Percentiles rank a stretch among this genome's conserved stretches.
phyloP scores from a whole-genome alignment of 768 basidiomycete species.

The Kwoniella europaea region DNA sequence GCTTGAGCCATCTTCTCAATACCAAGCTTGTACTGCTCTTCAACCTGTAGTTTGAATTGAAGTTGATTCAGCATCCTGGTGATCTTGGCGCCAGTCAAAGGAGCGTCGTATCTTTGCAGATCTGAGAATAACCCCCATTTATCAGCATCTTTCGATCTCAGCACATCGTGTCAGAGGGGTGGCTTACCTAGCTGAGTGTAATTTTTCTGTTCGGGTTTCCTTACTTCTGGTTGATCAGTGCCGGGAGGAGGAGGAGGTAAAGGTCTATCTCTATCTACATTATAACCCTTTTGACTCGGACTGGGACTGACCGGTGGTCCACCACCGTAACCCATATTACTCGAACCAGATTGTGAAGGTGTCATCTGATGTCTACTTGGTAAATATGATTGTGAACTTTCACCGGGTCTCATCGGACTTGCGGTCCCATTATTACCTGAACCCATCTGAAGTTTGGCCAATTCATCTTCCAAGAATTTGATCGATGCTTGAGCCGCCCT shows the following conservation, averaged over 20 bases:
- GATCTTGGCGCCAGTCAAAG: slow-evolving; percentile 93
- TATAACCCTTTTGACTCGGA: slow-evolving; percentile 31
- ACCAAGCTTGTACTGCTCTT: slow-evolving; percentile 95
- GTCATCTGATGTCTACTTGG: slow-evolving; percentile 20
- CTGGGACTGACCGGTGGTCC: slow-evolving; percentile 33
- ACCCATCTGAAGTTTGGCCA: slow-evolving; percentile 53
- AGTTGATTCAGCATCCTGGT: slow-evolving; percentile 97
- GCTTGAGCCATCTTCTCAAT: slow-evolving; percentile 99
- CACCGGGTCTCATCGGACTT: slow-evolving; percentile 25
- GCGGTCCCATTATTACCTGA: slow-evolving; percentile 20
- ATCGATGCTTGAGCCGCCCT: slow-evolving; percentile 55
- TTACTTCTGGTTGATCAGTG: slow-evolving; percentile 16
- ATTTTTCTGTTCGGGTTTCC: slow-evolving; percentile 45
- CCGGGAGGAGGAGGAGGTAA: slow-evolving; percentile 50
- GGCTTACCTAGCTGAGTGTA: slow-evolving; percentile 55
- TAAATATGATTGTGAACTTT: slow-evolving; percentile 5
- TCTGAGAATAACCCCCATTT: slow-evolving; percentile 61
- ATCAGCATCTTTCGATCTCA: no score
- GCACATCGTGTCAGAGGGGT: not conserved
- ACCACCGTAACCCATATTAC: slow-evolving; percentile 2
- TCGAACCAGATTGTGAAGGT: slow-evolving; percentile 21
- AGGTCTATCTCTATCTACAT: slow-evolving; percentile 45
- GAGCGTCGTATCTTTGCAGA: slow-evolving; percentile 96
- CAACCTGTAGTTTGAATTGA: slow-evolving; percentile 98
- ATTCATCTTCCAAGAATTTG: slow-evolving; percentile 56